Conservation (phyloP, 2,329 filamentous ascomycete species). For the Nothopassalora personata region DNA sequence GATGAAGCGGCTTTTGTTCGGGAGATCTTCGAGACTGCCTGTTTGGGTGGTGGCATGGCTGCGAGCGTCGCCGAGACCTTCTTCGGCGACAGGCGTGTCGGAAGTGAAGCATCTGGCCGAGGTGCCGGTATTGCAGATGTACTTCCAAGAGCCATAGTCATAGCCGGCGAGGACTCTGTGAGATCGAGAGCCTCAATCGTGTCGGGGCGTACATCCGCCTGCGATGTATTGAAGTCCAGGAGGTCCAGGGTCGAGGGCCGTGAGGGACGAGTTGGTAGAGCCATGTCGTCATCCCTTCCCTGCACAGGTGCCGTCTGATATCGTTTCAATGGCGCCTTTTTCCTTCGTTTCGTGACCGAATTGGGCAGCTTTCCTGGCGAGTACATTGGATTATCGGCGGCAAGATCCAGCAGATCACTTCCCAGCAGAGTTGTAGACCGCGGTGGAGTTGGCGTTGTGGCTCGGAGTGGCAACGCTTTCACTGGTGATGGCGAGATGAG, state of each 20-base stretch:
- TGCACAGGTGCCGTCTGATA: slow-evolving; percentile 27
- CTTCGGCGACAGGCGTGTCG: background rate
- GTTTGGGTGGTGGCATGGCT: background rate
- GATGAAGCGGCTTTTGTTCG: background rate
- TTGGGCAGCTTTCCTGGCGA: slow-evolving; percentile 21
- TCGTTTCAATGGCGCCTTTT: slow-evolving; percentile 26
- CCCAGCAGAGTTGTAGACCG: slow-evolving; percentile 8
- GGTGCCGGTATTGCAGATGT: background rate
- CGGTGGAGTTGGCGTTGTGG: slow-evolving; percentile 15
- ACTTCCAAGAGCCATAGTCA: background rate
- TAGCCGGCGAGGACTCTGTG: slow-evolving; percentile 8
- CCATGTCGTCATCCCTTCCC: slow-evolving; percentile 7
- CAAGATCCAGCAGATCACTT: slow-evolving; percentile 6
- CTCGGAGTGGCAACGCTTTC: slow-evolving; percentile 7
- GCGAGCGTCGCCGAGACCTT: background rate
- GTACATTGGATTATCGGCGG: background rate
- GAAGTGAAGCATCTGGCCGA: background rate
- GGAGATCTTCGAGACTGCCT: background rate
- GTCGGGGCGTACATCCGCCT: background rate
- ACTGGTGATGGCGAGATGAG: slow-evolving; percentile 30
- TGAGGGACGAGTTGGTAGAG: background rate
- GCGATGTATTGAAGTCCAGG: background rate
- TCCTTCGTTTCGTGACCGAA: slow-evolving; percentile 31
- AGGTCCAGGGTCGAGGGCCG: background rate
- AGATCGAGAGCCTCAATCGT: slow-evolving; percentile 19